Evolutionary conservation across 306 rosid genomes (phyloP).

Genomic region (Rosa lucieae): DNA sequence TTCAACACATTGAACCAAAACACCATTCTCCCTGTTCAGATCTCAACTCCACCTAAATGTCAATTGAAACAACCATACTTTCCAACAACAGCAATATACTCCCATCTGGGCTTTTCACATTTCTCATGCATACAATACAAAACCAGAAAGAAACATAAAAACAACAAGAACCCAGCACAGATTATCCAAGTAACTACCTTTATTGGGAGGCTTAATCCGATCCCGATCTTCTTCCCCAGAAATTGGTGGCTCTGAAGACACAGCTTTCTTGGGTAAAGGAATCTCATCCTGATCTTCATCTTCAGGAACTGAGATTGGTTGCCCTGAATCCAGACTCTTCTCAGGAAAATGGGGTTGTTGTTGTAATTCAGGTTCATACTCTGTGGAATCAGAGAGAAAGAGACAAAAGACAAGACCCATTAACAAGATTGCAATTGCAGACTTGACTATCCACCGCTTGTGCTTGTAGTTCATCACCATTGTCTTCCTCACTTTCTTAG

Average conservation of each 20-base stretch:
- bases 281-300: constrained; percentile 20
- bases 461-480: constrained; percentile 57
- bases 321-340: constrained; percentile 22
- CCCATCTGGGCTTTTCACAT: not conserved
- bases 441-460: constrained; percentile 46
- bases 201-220: constrained; percentile 25
- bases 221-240: constrained; percentile 28
- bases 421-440: constrained; percentile 45
- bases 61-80: not conserved
- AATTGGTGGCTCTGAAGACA: constrained; percentile 14
- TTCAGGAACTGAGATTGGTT: constrained; percentile 5
- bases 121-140: not conserved
- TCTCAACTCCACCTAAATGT: not conserved
- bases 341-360: constrained; percentile 47
- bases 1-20: not conserved
- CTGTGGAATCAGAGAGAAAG: constrained; percentile 46
- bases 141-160: constrained; percentile 3
- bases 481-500: constrained; percentile 13
- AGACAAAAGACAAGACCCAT: constrained; percentile 65
- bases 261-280: constrained; percentile 33
- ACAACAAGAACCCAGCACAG: constrained; percentile 11
- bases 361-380: constrained; percentile 44
- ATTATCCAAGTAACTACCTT: constrained; percentile 30
- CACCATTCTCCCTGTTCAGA: not conserved
- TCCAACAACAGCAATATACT: constrained; percentile 8